Base-by-base conservation (phyloP, 345 rosid species). In the Odontarrhena argentea region DNA sequence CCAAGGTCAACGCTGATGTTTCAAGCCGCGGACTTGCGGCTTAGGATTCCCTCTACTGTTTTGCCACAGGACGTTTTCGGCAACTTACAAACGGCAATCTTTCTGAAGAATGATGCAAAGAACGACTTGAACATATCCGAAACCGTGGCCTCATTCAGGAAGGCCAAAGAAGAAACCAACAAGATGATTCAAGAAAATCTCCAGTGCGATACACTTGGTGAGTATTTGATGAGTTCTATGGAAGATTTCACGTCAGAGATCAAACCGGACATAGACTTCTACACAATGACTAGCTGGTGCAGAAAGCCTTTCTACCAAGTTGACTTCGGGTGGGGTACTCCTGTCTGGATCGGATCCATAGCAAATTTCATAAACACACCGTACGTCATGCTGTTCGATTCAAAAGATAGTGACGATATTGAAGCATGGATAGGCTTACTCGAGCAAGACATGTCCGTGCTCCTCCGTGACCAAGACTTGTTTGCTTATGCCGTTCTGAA, bases 311-410 rank as follows among this genome's bases (percentile, higher is more conserved):
- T 73, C 9, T 80, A 78, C 38, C 79, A 78, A 49, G 77, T 77
- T 1, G 82, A 82, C 32, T 80, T 82, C 15, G 84, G 80, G 14
- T 75, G 77, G 76, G 87, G 81, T 34, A 46, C 22, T 47, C 89
- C 83, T 0, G 34, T 18, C 0, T 85, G 89, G 89, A 71, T 76
- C 2, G 28, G 65, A 28, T 28, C 32, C 32, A 28, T 4, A 3
- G 5, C 32, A 28, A 4, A 28, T 28, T 2, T 28, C 4, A 4
- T 28, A 2, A 28, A 28, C 32, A 28, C 32, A 10, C 46, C 11
- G 5, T 28, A 0, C 35, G 45, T 47, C 4, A 0, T 34, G 6
- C 24, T 79, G 67, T 18, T 64, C 38, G 85, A 83, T 44, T 14
- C 78, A 0, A 74, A 30, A 34, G 63, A 54, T 5, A 76, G 81